These are phyloP conservation scores for Umbelopsis vinacea DNA, from an alignment of 192 early-diverging fungal genomes.

Conservation along the genomic window DNA sequence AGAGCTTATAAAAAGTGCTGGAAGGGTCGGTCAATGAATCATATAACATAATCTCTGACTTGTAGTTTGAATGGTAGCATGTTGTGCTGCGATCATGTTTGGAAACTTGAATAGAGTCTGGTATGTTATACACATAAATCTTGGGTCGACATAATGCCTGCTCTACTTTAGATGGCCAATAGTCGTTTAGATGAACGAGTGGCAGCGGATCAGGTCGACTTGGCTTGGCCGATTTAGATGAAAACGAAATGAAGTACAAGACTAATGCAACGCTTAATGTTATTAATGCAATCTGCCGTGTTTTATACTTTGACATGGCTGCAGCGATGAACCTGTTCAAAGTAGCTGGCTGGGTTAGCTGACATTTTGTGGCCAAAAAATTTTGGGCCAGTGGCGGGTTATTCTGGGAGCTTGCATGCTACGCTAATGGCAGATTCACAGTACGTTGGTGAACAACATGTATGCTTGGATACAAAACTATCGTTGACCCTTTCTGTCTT, in stretches of 20 bases:
- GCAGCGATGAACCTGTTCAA: background rate
- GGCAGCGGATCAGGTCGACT: slow-evolving; percentile 20
- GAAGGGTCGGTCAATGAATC: slow-evolving; percentile 38
- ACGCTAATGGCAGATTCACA: slow-evolving; percentile 6
- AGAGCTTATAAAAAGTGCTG: slow-evolving; percentile 40
- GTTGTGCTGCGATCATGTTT: slow-evolving; percentile 24
- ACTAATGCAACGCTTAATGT: background rate
- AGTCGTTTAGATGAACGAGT: slow-evolving; percentile 2
- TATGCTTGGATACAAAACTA: background rate
- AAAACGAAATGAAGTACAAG: background rate
- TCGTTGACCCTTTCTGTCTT: background rate
- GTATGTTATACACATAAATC: slow-evolving; percentile 49
- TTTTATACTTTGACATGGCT: slow-evolving; percentile 15
- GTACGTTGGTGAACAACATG: background rate
- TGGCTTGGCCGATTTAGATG: background rate
- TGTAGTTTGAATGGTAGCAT: slow-evolving; percentile 47
- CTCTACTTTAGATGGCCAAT: slow-evolving; percentile 48
- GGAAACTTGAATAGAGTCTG: slow-evolving; percentile 40
- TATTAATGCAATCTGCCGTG: background rate
- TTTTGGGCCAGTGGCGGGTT: background rate
- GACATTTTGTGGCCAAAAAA: background rate
- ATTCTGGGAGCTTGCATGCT: background rate
- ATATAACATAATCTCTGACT: slow-evolving; percentile 45
- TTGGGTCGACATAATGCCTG: slow-evolving; percentile 41
- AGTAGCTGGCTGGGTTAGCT: background rate